Percentiles rank a stretch among this genome's conserved stretches.
phyloP scores from a whole-genome alignment of 179 eudicot species.

The Gypsophila paniculata region DNA sequence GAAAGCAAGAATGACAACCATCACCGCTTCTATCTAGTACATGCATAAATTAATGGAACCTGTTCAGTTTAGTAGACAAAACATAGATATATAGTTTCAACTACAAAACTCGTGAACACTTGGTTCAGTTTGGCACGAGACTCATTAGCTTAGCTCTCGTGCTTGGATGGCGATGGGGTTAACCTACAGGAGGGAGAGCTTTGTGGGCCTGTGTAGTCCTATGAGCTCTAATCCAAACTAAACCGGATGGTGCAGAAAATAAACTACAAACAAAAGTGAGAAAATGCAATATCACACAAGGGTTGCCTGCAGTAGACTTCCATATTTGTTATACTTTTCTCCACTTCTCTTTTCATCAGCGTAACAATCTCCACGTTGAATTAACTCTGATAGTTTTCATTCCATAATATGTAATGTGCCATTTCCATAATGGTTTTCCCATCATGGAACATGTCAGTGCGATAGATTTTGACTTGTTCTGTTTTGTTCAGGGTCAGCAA shows the following conservation, averaged over 20 bases:
- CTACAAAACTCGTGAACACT: background rate
- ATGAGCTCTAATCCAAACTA: background rate
- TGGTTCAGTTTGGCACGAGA: conserved; percentile 2
- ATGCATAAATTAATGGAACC: no score
- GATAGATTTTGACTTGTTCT: conserved; percentile 15
- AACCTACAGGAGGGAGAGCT: background rate
- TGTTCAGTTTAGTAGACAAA: no score
- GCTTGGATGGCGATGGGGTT: background rate
- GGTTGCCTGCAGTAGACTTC: background rate
- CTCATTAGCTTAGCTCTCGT: background rate
- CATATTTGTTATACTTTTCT: background rate
- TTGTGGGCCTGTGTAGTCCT: background rate
- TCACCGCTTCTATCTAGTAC: no score
- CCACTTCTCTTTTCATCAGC: background rate
- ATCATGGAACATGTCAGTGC: background rate
- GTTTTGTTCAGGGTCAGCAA: conserved; percentile 50
- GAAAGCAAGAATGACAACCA: no score
- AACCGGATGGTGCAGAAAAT: background rate
- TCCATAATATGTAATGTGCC: background rate
- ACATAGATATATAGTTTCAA: background rate
- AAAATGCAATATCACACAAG: background rate
- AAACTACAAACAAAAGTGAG: background rate
- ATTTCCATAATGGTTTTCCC: background rate
- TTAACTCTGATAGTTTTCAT: background rate
- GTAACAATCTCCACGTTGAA: background rate